A percentile compares a stretch with the other conserved stretches of the same genome.
Evolutionary conservation across 495 filamentous ascomycete species (phyloP).

Genomic region (Astrothelium macrocarpum): DNA sequence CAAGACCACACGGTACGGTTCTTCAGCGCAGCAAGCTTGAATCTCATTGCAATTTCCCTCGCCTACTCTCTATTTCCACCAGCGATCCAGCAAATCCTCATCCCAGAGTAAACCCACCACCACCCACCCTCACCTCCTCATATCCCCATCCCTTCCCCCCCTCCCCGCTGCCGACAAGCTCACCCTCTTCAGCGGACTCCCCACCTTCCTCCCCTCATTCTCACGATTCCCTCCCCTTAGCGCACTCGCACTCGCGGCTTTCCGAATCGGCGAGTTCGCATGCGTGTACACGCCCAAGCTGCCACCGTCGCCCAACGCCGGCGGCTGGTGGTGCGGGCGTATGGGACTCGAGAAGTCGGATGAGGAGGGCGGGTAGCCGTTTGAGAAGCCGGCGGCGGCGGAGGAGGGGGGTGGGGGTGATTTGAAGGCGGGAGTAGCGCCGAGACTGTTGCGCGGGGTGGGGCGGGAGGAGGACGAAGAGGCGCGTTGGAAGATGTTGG

Average conservation of each 20-base stretch:
- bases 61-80: no score
- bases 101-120: background rate
- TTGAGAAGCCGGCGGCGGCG: constrained; percentile 14
- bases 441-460: constrained; percentile 5
- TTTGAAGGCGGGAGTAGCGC: background rate
- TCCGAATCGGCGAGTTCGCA: constrained; percentile 71
- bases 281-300: constrained; percentile 72
- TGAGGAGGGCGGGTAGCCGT: constrained; percentile 8
- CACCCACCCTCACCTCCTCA: background rate
- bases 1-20: no score
- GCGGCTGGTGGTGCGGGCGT: background rate
- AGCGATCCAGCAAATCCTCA: no score
- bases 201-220: background rate
- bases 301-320: constrained; percentile 67
- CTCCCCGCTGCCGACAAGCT: constrained; percentile 20
- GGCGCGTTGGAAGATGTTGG: constrained; percentile 1
- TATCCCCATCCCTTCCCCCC: constrained; percentile 13
- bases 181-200: constrained; percentile 22
- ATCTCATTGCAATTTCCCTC: no score
- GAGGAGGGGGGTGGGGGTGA: constrained; percentile 10
- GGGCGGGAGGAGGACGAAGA: background rate
- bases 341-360: constrained; percentile 4
- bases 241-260: constrained; percentile 33
- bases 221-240: background rate
- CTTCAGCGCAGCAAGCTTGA: no score